Evolutionary conservation across 1,284 basidiomycete genomes (phyloP), one percentile per base, ranked within the genome.

Genomic region (Puccinia hordei): DNA sequence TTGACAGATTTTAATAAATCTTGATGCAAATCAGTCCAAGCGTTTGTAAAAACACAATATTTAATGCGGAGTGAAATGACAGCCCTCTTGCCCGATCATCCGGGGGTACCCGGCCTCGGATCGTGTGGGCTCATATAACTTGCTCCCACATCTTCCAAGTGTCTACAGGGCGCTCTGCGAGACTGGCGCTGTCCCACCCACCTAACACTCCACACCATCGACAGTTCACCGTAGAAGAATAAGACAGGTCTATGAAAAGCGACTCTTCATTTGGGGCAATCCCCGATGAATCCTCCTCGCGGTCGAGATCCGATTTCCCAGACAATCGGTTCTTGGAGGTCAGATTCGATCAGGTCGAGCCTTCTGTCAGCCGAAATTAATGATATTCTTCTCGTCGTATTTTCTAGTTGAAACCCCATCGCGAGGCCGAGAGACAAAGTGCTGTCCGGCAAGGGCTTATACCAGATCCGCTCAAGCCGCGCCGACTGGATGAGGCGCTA

Each of bases 401-500:
- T 53, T 57, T n/a, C 53, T 49, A 89, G 88, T 87, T 89, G 68
- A 88, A 88, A 78, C 85, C 85, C 10, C 82, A 84, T 13, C 90
- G 95, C 59, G 91, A 92, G 82, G 86, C 87, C 12, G 92, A 96
- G 84, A 89, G 92, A 66, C 90, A 90, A 83, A 88, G 86, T 53
- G 93, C 92, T n/a, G 93, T 96, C 81, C 88, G 90, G 1, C 90
- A 91, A 46, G 94, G 94, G 5, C 90, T 92, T 83, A 94, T 97
- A 88, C 92, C 93, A 80, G 93, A 94, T 83, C 94, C 93, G 0
- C 85, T 88, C 41, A 90, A 91, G 41, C 90, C 92, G 4, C 92
- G 92, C 82, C 89, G 91, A 33, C 88, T 98, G 9, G 92, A 92
- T 81, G 91, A 95, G 81, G 95, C 96, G 2, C 93, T 95, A 78